These are phyloP conservation scores for Thelephora terrestris DNA, from an alignment of 1,284 basidiomycete species.

Conservation along the genomic window DNA sequence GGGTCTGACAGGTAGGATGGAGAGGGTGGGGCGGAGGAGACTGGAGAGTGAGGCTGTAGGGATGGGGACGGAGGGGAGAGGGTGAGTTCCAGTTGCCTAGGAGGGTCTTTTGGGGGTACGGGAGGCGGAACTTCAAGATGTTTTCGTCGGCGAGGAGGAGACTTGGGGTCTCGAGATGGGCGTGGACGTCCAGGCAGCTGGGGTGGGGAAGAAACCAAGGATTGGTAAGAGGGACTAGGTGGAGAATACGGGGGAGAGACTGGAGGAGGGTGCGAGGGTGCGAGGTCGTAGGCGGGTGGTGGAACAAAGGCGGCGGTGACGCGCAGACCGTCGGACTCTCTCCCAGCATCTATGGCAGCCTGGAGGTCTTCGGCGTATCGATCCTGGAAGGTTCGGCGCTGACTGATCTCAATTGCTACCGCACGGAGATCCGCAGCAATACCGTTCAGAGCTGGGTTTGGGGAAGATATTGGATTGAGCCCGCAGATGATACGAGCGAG, in stretches of 20 bases:
- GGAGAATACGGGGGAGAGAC: conserved; percentile 12
- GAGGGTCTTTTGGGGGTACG: conserved; percentile 12
- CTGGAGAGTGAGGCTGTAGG: conserved; percentile 6
- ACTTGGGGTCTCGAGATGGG: conserved; percentile 11
- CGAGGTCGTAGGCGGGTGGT: conserved; percentile 53
- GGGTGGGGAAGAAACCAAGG: conserved; percentile 4
- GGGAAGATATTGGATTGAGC: conserved; percentile 36
- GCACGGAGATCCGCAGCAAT: conserved; percentile 68
- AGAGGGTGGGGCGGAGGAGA: conserved; percentile 17
- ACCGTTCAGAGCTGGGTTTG: conserved; percentile 36
- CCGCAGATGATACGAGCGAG: conserved; percentile 69
- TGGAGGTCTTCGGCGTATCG: conserved; percentile 64
- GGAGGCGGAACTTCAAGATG: conserved; percentile 19
- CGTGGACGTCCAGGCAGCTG: conserved; percentile 6
- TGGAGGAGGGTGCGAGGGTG: conserved; percentile 20
- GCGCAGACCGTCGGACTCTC: conserved; percentile 18
- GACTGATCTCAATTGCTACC: conserved; percentile 72
- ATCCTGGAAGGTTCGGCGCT: conserved; percentile 72
- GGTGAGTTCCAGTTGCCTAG: conserved; percentile 16
- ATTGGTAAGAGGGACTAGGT: conserved; percentile 4
- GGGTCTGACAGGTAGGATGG: conserved; percentile 39
- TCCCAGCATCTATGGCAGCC: conserved; percentile 59
- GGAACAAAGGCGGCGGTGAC: conserved; percentile 59
- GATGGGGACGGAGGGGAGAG: conserved; percentile 27
- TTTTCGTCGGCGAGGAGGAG: conserved; percentile 15